Evolutionary conservation across 371 early-diverging fungal genomes (phyloP).

Genomic region (Mucor velutinosus): DNA sequence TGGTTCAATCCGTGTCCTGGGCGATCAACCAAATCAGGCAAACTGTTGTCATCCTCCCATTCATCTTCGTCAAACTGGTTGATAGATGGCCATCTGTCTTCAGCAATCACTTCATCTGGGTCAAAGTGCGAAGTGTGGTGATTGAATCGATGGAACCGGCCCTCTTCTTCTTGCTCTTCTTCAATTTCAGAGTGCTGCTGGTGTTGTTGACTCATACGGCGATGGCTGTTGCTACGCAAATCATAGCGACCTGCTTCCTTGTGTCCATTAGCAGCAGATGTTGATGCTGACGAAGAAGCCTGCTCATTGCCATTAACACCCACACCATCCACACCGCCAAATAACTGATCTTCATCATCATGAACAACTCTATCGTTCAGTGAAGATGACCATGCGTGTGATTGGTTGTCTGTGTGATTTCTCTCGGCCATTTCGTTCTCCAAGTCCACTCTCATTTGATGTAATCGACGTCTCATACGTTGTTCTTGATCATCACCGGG

Average conservation of each 20-base stretch:
- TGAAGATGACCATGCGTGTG: conserved; percentile 1
- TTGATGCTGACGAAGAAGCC: neutral
- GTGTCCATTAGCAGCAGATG: neutral
- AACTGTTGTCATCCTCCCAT: conserved; percentile 6
- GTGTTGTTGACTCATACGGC: neutral
- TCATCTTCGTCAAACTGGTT: neutral
- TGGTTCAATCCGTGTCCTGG: neutral
- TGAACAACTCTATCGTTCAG: neutral
- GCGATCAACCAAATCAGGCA: conserved; percentile 14
- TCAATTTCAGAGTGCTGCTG: neutral
- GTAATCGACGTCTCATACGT: conserved; percentile 9
- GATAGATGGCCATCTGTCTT: neutral
- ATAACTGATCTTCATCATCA: conserved; percentile 7
- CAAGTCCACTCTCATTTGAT: conserved; percentile 1
- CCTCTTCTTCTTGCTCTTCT: neutral
- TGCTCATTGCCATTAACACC: neutral
- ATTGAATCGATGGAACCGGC: neutral
- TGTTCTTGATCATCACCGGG: conserved; percentile 3
- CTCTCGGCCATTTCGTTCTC: conserved; percentile 12
- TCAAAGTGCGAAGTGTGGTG: neutral
- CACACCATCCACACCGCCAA: neutral
- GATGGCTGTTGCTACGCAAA: neutral
- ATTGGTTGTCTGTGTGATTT: neutral
- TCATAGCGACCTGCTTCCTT: neutral
- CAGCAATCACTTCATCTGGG: neutral